Conservation (phyloP, 208 protist genomes). For the Tritrichomonas foetus region DNA sequence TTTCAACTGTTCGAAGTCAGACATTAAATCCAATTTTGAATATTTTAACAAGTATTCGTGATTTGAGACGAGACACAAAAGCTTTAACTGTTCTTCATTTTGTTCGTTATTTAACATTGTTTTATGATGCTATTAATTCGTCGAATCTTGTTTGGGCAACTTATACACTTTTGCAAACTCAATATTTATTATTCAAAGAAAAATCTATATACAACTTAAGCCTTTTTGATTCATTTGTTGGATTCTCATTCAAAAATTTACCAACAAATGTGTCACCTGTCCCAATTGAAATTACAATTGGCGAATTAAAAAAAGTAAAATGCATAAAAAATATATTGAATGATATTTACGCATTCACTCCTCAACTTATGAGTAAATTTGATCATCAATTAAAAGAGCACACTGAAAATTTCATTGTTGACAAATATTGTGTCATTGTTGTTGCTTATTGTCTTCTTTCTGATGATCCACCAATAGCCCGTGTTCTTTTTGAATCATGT, state of each 20-base stretch:
- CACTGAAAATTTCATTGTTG: not conserved
- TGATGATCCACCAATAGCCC: not conserved
- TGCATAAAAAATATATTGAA: not conserved
- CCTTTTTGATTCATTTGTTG: not conserved
- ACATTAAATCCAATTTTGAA: constrained; percentile 14
- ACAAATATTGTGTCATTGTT: not conserved
- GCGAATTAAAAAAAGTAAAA: not conserved
- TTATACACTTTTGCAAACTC: not conserved
- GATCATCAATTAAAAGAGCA: not conserved
- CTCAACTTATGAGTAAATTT: not conserved
- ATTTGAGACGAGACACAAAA: not conserved
- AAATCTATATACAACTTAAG: not conserved
- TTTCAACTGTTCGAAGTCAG: not conserved
- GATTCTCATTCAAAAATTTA: not conserved
- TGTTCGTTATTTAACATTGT: not conserved
- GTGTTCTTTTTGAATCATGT: not conserved
- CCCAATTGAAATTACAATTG: not conserved
- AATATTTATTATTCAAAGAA: not conserved
- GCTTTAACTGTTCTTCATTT: not conserved
- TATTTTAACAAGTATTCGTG: not conserved
- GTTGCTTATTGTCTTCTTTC: not conserved
- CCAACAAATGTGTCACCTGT: not conserved
- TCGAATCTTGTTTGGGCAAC: not conserved
- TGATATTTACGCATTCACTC: not conserved
- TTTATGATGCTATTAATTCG: not conserved